These are phyloP conservation scores for Nyssa sinensis DNA, from an alignment of 148 eudicot genomes.

Conservation along the genomic window DNA sequence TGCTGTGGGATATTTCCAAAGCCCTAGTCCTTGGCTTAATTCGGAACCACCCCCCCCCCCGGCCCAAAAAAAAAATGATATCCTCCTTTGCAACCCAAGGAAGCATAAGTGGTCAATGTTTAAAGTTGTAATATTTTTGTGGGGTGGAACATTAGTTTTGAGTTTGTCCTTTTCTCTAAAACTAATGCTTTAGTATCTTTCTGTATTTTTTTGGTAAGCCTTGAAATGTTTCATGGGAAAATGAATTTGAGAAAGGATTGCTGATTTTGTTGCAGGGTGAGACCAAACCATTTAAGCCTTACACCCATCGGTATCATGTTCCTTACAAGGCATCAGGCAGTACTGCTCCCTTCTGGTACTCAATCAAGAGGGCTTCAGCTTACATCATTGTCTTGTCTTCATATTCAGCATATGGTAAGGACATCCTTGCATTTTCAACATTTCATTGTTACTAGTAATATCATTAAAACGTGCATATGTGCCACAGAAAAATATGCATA, in stretches of 20 bases:
- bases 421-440: no score
- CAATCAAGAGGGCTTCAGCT: slow-evolving; percentile 94
- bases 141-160: no score
- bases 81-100: background rate
- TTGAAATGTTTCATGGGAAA: background rate
- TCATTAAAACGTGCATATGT: no score
- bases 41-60: no score
- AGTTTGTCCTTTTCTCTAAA: no score
- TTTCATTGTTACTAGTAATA: no score
- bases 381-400: slow-evolving; percentile 84
- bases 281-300: slow-evolving; percentile 72
- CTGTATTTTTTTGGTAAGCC: background rate
- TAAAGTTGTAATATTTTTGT: no score
- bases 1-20: background rate
- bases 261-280: slow-evolving; percentile 62
- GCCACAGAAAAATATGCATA: no score
- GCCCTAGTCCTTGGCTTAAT: no score
- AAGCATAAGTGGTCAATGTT: background rate
- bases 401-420: slow-evolving; percentile 87
- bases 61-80: no score
- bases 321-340: slow-evolving; percentile 79
- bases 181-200: no score
- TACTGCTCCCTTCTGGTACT: slow-evolving; percentile 80
- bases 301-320: slow-evolving; percentile 51
- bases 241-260: background rate